These are phyloP conservation scores for Evansstolkia leycettana DNA, from an alignment of 495 filamentous ascomycete genomes.

Conservation along the genomic window DNA sequence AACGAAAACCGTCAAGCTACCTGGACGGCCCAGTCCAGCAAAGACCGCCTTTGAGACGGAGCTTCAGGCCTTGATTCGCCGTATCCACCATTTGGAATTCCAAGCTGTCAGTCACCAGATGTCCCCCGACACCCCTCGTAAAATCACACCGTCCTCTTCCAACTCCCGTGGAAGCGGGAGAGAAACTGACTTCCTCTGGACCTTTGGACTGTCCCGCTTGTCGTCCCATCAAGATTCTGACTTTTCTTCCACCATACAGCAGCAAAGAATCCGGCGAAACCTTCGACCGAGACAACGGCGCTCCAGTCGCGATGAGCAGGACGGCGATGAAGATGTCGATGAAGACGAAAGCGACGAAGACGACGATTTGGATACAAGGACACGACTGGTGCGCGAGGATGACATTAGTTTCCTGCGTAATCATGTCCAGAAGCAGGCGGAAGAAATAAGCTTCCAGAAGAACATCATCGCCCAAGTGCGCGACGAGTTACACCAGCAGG, in stretches of 20 bases:
- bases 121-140: slow-evolving; percentile 53
- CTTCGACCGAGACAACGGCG: slow-evolving; percentile 14
- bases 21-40: slow-evolving; percentile 48
- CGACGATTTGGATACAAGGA: slow-evolving; percentile 23
- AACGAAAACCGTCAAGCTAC: slow-evolving; percentile 40
- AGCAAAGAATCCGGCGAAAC: slow-evolving; percentile 25
- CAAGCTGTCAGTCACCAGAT: slow-evolving; percentile 46
- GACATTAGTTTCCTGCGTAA: slow-evolving; percentile 60
- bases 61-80: slow-evolving; percentile 51
- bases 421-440: slow-evolving; percentile 67
- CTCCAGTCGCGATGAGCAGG: slow-evolving; percentile 14
- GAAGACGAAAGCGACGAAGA: slow-evolving; percentile 30
- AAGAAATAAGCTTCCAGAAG: slow-evolving; percentile 62
- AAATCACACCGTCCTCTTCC: slow-evolving; percentile 36
- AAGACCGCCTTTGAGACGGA: slow-evolving; percentile 62
- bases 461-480: slow-evolving; percentile 59
- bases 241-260: slow-evolving; percentile 26
- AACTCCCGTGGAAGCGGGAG: slow-evolving; percentile 19
- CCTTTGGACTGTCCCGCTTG: slow-evolving; percentile 29
- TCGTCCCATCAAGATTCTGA: slow-evolving; percentile 27
- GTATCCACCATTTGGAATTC: slow-evolving; percentile 58
- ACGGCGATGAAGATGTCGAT: slow-evolving; percentile 18
- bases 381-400: slow-evolving; percentile 47
- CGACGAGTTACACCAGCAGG: slow-evolving; percentile 49
- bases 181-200: slow-evolving; percentile 24